phyloP scores from a whole-genome alignment of 1,284 basidiomycete species.

The Porogramme epimiltina region DNA sequence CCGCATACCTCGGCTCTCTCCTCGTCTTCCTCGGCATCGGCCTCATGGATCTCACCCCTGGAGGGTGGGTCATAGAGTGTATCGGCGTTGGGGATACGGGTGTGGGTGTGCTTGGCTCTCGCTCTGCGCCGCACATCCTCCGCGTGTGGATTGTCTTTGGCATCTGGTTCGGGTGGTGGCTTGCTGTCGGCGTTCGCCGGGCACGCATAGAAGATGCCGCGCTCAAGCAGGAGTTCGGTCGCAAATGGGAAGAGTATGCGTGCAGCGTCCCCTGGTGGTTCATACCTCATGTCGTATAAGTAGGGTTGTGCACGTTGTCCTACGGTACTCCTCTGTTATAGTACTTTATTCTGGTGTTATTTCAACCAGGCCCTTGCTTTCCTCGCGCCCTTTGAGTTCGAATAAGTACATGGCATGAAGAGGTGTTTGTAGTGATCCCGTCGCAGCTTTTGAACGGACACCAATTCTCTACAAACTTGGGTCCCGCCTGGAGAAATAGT shows the following conservation, averaged over 20 bases:
- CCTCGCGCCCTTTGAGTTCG: too few relatives aligned
- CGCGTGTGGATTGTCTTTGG: conserved; percentile 41
- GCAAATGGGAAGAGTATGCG: conserved; percentile 56
- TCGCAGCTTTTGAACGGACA: too few relatives aligned
- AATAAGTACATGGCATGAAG: too few relatives aligned
- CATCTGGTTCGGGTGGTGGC: conserved; percentile 54
- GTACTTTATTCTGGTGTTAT: too few relatives aligned
- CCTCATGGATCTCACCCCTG: conserved; percentile 51
- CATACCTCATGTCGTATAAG: conserved; percentile 46
- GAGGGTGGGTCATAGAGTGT: conserved; percentile 56
- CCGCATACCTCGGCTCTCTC: conserved; percentile 31
- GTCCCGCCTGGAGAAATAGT: too few relatives aligned
- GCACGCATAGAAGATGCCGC: conserved; percentile 56
- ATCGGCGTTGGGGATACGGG: conserved; percentile 31
- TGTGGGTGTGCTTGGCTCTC: not conserved
- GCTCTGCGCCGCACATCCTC: conserved; percentile 5
- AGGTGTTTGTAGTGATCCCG: too few relatives aligned
- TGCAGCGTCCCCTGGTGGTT: conserved; percentile 55
- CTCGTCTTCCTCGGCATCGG: conserved; percentile 50
- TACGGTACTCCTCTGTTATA: too few relatives aligned
- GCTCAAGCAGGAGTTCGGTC: conserved; percentile 49
- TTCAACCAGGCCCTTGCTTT: too few relatives aligned
- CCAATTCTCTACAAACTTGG: too few relatives aligned
- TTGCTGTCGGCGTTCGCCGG: conserved; percentile 50
- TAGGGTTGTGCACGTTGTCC: too few relatives aligned